Evolutionary conservation across 2,329 filamentous ascomycete genomes (phyloP).

Genomic region (Microdochium bolleyi): DNA sequence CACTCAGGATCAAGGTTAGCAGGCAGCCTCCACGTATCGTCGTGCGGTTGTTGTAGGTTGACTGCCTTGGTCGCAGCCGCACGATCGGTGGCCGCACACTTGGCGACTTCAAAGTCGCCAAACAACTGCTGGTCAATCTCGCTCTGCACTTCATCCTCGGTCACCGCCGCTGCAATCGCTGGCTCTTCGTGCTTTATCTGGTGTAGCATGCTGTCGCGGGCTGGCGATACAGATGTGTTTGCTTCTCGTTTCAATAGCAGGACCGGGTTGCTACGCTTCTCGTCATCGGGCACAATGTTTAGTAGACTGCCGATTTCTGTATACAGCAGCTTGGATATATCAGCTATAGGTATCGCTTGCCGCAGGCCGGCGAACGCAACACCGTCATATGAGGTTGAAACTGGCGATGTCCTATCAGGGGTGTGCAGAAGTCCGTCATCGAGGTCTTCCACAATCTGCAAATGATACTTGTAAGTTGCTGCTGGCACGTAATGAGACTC

Average conservation of each 20-base stretch:
- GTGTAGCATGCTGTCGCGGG: conserved; percentile 4
- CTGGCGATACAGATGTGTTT: conserved; percentile 6
- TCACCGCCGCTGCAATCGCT: conserved; percentile 3
- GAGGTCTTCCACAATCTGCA: conserved; percentile 77
- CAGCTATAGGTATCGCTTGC: conserved; percentile 43
- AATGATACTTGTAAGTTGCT: conserved; percentile 60
- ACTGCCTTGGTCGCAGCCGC: neutral
- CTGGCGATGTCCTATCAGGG: conserved; percentile 19
- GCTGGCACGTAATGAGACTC: neutral
- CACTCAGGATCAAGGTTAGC: conserved; percentile 78
- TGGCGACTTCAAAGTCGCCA: conserved; percentile 20
- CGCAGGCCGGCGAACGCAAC: conserved; percentile 36
- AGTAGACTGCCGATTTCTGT: conserved; percentile 84
- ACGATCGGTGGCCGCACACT: conserved; percentile 10
- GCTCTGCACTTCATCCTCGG: conserved; percentile 27
- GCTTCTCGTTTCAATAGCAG: conserved; percentile 66
- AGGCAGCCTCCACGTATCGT: conserved; percentile 51
- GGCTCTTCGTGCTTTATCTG: conserved; percentile 4
- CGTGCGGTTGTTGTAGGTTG: conserved; percentile 1
- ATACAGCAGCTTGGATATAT: conserved; percentile 86
- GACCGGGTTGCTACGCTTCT: conserved; percentile 65
- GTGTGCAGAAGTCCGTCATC: conserved; percentile 48
- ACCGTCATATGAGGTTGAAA: conserved; percentile 27
- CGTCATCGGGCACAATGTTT: conserved; percentile 56
- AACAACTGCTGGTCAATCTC: conserved; percentile 38